These are phyloP conservation scores for Glycyrrhiza uralensis DNA, from an alignment of 306 rosid species.

Conservation along the genomic window DNA sequence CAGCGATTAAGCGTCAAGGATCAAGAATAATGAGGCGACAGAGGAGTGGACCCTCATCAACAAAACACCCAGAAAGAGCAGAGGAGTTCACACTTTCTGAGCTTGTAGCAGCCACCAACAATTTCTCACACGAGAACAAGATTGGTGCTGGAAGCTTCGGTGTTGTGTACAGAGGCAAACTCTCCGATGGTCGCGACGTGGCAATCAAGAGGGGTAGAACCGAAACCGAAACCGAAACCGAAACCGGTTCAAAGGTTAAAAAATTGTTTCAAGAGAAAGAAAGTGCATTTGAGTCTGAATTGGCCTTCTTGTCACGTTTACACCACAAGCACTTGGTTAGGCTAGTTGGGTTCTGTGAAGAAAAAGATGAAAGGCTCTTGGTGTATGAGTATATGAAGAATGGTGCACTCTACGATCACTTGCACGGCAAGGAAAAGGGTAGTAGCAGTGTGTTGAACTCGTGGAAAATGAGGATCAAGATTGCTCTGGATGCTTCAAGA, in stretches of 20 bases:
- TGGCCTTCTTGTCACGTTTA: conserved; percentile 78
- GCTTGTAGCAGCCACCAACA: conserved; percentile 64
- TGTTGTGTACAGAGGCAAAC: conserved; percentile 71
- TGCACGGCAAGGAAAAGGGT: conserved; percentile 59
- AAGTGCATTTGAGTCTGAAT: conserved; percentile 84
- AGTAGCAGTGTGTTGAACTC: conserved; percentile 53
- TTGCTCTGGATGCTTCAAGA: conserved; percentile 82
- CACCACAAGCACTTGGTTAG: conserved; percentile 91
- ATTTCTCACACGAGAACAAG: conserved; percentile 62
- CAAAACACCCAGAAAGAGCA: conserved; percentile 68
- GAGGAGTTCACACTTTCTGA: conserved; percentile 75
- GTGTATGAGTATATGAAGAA: conserved; percentile 91
- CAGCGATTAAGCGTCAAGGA: conserved; percentile 62
- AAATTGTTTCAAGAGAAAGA: conserved; percentile 87
- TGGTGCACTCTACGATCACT: conserved; percentile 78
- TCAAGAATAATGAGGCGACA: conserved; percentile 85
- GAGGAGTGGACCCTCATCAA: conserved; percentile 89
- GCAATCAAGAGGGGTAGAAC: conserved; percentile 92
- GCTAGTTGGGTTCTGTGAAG: conserved; percentile 85
- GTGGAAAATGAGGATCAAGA: conserved; percentile 85
- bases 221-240: too few relatives aligned
- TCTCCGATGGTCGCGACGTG: conserved; percentile 70
- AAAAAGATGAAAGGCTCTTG: conserved; percentile 75
- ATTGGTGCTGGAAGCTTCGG: conserved; percentile 94
- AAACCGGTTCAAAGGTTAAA: conserved; percentile 44